Conservation (phyloP, 2,329 filamentous ascomycete species). For the Cladosporium sp. region DNA sequence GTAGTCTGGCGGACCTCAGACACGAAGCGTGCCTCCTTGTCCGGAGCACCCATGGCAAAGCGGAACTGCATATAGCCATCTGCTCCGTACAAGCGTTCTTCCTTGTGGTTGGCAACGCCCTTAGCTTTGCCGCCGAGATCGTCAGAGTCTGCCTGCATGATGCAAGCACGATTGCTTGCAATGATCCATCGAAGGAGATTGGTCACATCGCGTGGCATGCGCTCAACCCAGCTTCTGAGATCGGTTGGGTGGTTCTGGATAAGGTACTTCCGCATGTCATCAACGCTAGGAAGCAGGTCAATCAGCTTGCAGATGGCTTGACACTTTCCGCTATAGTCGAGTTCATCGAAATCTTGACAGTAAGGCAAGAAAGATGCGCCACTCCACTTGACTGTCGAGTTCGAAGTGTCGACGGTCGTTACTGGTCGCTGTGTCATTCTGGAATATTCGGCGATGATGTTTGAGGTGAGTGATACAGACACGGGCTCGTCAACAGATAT, state of each 20-base stretch:
- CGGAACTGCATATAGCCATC: conserved; percentile 72
- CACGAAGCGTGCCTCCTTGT: conserved; percentile 75
- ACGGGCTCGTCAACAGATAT: conserved; percentile 34
- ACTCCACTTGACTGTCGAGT: conserved; percentile 25
- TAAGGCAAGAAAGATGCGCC: conserved; percentile 43
- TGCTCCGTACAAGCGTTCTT: conserved; percentile 58
- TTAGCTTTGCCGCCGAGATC: conserved; percentile 15
- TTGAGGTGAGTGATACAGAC: background rate
- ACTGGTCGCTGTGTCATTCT: background rate
- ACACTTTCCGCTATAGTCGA: conserved; percentile 45
- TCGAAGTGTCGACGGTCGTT: background rate
- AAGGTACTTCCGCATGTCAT: conserved; percentile 53
- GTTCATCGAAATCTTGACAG: conserved; percentile 54
- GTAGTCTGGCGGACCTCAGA: conserved; percentile 53
- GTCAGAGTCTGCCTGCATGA: conserved; percentile 64
- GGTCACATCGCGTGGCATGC: conserved; percentile 62
- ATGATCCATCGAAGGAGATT: conserved; percentile 80
- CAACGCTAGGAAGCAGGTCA: conserved; percentile 58
- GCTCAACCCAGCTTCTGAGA: conserved; percentile 51
- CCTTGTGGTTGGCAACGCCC: conserved; percentile 13
- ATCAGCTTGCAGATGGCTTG: conserved; percentile 51
- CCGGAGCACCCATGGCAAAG: conserved; percentile 81
- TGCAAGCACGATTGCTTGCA: conserved; percentile 82
- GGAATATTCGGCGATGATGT: too few relatives aligned
- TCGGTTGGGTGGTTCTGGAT: conserved; percentile 33